Percentiles rank a stretch among this genome's conserved stretches.
These are phyloP conservation scores for Apiospora malaysiana DNA, from an alignment of 2,329 filamentous ascomycete species.

Conservation along the genomic window DNA sequence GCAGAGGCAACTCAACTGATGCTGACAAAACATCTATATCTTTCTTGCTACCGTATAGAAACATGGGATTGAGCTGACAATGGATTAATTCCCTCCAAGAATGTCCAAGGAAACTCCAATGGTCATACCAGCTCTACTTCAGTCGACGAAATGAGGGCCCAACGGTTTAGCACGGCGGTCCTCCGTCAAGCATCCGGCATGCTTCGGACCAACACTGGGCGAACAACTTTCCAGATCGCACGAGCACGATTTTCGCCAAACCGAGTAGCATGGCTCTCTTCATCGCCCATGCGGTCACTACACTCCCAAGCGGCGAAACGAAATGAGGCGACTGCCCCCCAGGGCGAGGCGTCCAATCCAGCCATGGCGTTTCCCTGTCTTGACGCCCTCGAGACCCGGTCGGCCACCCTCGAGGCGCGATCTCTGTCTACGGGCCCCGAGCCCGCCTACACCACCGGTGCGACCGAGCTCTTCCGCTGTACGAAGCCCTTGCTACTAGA, in stretches of 20 bases:
- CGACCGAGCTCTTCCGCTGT: slow-evolving; percentile 80
- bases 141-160: slow-evolving; percentile 33
- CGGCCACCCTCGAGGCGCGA: slow-evolving; percentile 71
- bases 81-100: background rate
- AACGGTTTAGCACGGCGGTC: slow-evolving; percentile 29
- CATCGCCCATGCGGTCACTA: slow-evolving; percentile 29
- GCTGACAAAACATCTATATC: slow-evolving; percentile 1
- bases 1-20: background rate
- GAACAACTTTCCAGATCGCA: background rate
- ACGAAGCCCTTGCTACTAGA: slow-evolving; percentile 79
- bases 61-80: background rate
- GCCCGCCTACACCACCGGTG: slow-evolving; percentile 90
- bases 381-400: slow-evolving; percentile 80
- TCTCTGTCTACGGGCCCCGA: slow-evolving; percentile 82
- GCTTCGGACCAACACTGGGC: background rate
- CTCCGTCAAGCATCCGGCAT: slow-evolving; percentile 35
- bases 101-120: background rate
- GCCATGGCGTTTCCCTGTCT: slow-evolving; percentile 90
- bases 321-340: slow-evolving; percentile 25
- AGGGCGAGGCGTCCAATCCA: slow-evolving; percentile 70
- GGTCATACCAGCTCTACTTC: background rate
- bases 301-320: slow-evolving; percentile 35
- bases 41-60: background rate
- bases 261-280: background rate
- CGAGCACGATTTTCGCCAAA: background rate